A percentile compares a stretch with the other conserved stretches of the same genome.
phyloP scores from a whole-genome alignment of 1,284 basidiomycete species.

The Ustilago lituana region DNA sequence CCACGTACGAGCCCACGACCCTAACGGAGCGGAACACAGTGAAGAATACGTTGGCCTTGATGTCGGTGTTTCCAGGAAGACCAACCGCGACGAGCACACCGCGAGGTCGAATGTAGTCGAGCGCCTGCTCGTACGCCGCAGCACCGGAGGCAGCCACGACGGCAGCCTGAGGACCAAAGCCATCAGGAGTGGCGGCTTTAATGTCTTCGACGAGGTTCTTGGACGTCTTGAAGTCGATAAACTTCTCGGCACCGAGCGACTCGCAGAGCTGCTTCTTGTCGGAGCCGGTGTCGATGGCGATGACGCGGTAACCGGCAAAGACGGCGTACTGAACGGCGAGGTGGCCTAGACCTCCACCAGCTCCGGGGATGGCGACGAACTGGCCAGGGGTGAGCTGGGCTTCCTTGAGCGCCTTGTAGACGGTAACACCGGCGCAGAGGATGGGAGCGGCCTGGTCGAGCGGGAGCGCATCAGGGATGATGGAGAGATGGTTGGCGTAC shows the following conservation, averaged over 20 bases:
- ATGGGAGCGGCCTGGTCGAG: constrained; percentile 81
- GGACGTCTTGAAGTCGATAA: constrained; percentile 78
- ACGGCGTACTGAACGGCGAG: constrained; percentile 58
- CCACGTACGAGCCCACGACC: constrained; percentile 81
- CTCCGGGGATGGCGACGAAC: constrained; percentile 82
- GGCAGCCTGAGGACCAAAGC: constrained; percentile 77
- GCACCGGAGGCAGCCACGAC: constrained; percentile 68
- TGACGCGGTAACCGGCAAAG: constrained; percentile 73
- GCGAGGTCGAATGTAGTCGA: constrained; percentile 73
- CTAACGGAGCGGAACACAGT: constrained; percentile 71
- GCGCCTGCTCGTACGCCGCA: constrained; percentile 76
- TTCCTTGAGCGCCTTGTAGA: constrained; percentile 85
- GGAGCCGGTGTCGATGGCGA: constrained; percentile 81
- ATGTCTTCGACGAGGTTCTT: constrained; percentile 74
- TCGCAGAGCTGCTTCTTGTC: constrained; percentile 78
- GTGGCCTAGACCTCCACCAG: constrained; percentile 74
- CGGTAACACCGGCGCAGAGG: constrained; percentile 79
- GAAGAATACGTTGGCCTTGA: constrained; percentile 79
- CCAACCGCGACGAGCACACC: constrained; percentile 80
- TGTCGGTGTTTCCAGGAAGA: constrained; percentile 74
- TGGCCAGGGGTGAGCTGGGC: constrained; percentile 76
- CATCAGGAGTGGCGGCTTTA: constrained; percentile 74
- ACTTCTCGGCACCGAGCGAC: constrained; percentile 79
- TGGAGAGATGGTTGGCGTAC: constrained; percentile 76
- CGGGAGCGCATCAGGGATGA: constrained; percentile 69